Base-by-base conservation (phyloP, 495 filamentous ascomycete genomes). In the Neurospora sp. region DNA sequence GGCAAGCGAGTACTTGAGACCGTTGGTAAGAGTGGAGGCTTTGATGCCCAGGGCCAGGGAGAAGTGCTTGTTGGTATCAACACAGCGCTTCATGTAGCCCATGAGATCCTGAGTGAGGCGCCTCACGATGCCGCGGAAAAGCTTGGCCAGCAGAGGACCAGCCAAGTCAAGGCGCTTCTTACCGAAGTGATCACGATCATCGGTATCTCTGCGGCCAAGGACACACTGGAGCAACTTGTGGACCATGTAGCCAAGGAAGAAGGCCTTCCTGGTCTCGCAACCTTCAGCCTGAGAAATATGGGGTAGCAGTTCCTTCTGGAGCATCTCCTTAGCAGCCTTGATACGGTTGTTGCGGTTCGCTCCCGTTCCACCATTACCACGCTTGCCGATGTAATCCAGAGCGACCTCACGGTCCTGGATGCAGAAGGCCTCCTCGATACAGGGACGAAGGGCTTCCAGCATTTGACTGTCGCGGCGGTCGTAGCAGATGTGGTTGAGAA, bases 231-330 rank as follows among this genome's bases (percentile, higher is more conserved):
- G 86, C 75, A 99, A 88, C 78, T 93, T 89, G 82, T 98, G 94
- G 60, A 97, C 93, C 96, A 99, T 98, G 82, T 98, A 99, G 39
- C 96, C 96, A 42, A 99, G 85, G 89, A 98, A 99, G 86, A 97
- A 98, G 6, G 96, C 96, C 81, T 99, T 99, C 38, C 93, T 85
- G 1, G 95, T 98, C 79, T 98, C 96, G 77, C 93, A 97, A n/a
- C 96, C 96, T 81, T 97, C 93, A 71, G 88, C 90, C 79, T 98
- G 96, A 3, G 95, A 97, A 66, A 99, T 97, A 78, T 99, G 96
- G 8, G 96, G 96, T 60, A 99, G 85, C 76, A 97, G 88, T 84
- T 99, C 96, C 83, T 97, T 97, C 83, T 97, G 94, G 86, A 99
- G 90, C 74, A 98, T 92, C 70, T 98, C 96, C 75, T 92, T 86